Base-by-base conservation (phyloP, 805 yeast genomes). In the Wickerhamomyces chambardii region DNA sequence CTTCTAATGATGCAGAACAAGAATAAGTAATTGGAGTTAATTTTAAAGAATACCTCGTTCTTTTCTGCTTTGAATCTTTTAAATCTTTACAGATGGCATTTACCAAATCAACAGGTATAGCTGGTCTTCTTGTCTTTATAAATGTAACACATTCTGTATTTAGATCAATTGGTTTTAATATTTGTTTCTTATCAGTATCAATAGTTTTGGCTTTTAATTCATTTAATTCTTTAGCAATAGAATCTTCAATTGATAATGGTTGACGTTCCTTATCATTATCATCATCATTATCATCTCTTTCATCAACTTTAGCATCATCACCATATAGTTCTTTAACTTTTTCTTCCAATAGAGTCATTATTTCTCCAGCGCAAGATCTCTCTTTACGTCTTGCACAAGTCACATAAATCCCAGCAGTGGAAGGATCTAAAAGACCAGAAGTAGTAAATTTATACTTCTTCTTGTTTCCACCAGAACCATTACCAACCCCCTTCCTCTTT, bases 311-410 rank as follows among this genome's bases (percentile, higher is more conserved):
- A 14, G 12, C n/a, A 35, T 59, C 59, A n/a, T 56, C 61, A 8
- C 63, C 64, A 39, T 68, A 71, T 24, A 59, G 56, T 40, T 68
- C 70, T 36, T 68, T 68, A 12, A 69, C 43, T 31, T 71, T 68
- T 15, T 78, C 85, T 33, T 62, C 59, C 29, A 87, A 68, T 9
- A 85, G 51, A 37, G 63, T 56, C 41, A 72, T 65, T 46, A 87
- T 59, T 53, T 87, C 97, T 42, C 75, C 75, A n/a, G 80, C 70
- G 40, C 94, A 85, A 35, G 71, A 76, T 36, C 68, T 68, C 55
- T 92, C 98, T 39, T 79, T 76, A 28, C 82, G 81, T 46, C 95
- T 69, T 33, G 76, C 73, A 56, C 97, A 90, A 0, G 97, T 84
- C 11, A 87, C 95, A 57, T 84, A 92, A 1, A 92, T 68, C 0